A percentile compares a stretch with the other conserved stretches of the same genome.
phyloP scores from a whole-genome alignment of 2,329 filamentous ascomycete genomes.

The Dothistroma septosporum region DNA sequence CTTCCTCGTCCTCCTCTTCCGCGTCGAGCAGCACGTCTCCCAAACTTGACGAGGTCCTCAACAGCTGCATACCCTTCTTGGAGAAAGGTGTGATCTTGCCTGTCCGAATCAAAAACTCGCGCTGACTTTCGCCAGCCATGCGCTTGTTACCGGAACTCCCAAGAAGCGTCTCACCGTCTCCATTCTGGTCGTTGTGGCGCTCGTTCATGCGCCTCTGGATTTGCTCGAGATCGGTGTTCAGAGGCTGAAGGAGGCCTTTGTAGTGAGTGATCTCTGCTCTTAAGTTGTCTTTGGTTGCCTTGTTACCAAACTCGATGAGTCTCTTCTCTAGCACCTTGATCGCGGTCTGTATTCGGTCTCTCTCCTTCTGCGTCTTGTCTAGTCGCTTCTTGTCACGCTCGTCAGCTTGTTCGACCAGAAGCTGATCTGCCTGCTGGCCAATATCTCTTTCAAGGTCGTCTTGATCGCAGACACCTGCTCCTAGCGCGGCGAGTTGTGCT shows the following conservation, averaged over 20 bases:
- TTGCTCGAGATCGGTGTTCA: conserved; percentile 70
- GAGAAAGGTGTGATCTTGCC: conserved; percentile 98
- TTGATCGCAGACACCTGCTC: conserved; percentile 65
- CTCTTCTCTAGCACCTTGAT: conserved; percentile 58
- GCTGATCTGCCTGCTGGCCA: conserved; percentile 58
- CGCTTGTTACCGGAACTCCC: conserved; percentile 53
- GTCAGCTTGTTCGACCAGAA: conserved; percentile 59
- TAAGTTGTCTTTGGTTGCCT: conserved; percentile 55
- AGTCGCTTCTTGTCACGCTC: conserved; percentile 60
- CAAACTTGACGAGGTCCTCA: conserved; percentile 63
- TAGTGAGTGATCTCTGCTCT: conserved; percentile 64
- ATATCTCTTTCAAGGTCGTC: conserved; percentile 90
- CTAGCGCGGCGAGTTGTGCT: conserved; percentile 37
- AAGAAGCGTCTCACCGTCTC: conserved; percentile 38
- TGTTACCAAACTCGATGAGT: conserved; percentile 52
- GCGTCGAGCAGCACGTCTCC: conserved; percentile 76
- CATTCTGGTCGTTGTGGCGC: conserved; percentile 57
- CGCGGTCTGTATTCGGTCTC: conserved; percentile 60
- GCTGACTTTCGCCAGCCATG: conserved; percentile 73
- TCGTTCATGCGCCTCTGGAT: conserved; percentile 78
- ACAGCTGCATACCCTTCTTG: conserved; percentile 63
- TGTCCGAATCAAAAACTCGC: conserved; percentile 88
- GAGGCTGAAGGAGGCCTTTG: conserved; percentile 58
- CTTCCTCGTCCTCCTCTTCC: conserved; percentile 62
- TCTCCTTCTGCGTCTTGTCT: conserved; percentile 53